Percentiles rank a stretch among this genome's conserved stretches.
Evolutionary conservation across 129 eudicot genomes (phyloP).

Genomic region (Flaveria robusta): DNA sequence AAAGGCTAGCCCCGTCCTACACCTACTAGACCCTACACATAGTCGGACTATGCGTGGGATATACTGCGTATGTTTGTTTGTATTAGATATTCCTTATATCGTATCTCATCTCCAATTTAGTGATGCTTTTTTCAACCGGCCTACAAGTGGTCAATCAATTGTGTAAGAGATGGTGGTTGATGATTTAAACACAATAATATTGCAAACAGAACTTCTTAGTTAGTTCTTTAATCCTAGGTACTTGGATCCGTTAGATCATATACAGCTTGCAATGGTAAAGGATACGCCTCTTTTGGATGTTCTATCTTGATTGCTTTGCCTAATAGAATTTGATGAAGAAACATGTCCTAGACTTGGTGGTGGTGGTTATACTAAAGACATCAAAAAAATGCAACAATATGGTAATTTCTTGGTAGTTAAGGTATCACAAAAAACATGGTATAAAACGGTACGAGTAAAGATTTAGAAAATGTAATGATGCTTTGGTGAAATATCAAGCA

Average conservation of each 20-base stretch:
- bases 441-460: not conserved
- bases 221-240: not conserved
- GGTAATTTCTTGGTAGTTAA: not conserved
- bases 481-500: too few relatives aligned
- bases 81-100: too few relatives aligned
- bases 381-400: not conserved
- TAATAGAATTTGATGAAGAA: not conserved
- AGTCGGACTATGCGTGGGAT: too few relatives aligned
- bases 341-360: not conserved
- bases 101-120: not conserved
- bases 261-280: not conserved
- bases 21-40: too few relatives aligned
- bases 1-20: too few relatives aligned
- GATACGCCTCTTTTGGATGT: not conserved
- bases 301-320: not conserved
- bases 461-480: too few relatives aligned
- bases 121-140: not conserved
- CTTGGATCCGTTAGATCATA: not conserved
- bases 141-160: not conserved
- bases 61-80: too few relatives aligned
- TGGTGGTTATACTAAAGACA: not conserved
- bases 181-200: not conserved
- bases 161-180: not conserved
- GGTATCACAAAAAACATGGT: not conserved
- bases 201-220: not conserved